Conservation (phyloP, 2,329 filamentous ascomycete species). For the Aureobasidium uvarum region DNA sequence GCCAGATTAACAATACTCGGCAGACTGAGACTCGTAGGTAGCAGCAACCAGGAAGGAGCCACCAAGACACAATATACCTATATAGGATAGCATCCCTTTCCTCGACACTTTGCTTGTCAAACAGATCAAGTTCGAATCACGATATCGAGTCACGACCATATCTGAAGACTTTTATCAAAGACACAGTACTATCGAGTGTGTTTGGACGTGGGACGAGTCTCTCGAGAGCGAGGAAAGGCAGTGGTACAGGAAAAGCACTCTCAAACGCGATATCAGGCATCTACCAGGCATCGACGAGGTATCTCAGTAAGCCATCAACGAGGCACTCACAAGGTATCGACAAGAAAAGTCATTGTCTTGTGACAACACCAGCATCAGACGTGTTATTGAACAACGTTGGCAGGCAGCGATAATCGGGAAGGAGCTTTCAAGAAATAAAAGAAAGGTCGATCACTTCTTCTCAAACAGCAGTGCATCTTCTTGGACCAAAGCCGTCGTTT, state of each 20-base stretch:
- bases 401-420: background rate
- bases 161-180: too few relatives aligned
- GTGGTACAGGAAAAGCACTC: background rate
- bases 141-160: background rate
- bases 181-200: background rate
- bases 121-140: background rate
- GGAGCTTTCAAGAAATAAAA: background rate
- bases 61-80: background rate
- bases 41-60: background rate
- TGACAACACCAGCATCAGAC: background rate
- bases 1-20: background rate
- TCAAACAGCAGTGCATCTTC: background rate
- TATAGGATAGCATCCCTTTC: background rate
- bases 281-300: background rate
- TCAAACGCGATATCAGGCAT: background rate
- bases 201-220: background rate
- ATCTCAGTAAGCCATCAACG: background rate
- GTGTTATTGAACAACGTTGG: background rate
- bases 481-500: background rate
- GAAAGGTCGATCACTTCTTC: background rate
- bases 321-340: background rate
- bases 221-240: background rate
- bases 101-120: background rate
- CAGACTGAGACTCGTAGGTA: background rate
- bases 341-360: background rate